Conservation (phyloP, 2,329 filamentous ascomycete genomes). For the Ceratocystis variospora region DNA sequence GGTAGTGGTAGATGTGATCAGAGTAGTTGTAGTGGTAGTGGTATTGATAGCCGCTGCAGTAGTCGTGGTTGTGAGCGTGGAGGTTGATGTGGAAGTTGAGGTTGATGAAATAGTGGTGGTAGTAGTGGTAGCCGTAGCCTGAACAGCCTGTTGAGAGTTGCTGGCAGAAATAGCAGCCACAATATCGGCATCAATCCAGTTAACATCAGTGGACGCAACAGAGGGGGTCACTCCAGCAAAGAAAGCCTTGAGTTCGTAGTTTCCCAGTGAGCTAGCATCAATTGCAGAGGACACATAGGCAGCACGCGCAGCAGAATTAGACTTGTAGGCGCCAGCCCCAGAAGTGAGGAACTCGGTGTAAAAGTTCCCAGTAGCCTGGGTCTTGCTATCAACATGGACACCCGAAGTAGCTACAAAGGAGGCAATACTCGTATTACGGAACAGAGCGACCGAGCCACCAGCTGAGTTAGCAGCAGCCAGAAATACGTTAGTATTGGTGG, state of each 20-base stretch:
- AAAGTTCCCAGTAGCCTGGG: conserved; percentile 26
- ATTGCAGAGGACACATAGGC: conserved; percentile 27
- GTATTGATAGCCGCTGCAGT: background rate
- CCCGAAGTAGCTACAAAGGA: conserved; percentile 29
- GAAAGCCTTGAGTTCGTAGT: conserved; percentile 27
- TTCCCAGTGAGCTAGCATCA: conserved; percentile 25
- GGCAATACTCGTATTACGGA: conserved; percentile 28
- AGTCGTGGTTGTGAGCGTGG: background rate
- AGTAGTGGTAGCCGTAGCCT: background rate
- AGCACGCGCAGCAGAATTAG: conserved; percentile 26
- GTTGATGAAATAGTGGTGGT: background rate
- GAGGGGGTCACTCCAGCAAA: conserved; percentile 27
- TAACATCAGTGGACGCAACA: conserved; percentile 25
- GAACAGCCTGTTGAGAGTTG: background rate
- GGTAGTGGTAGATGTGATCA: background rate
- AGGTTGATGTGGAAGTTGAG: background rate
- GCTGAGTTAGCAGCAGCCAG: conserved; percentile 30
- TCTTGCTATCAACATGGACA: conserved; percentile 24
- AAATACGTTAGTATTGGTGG: conserved; percentile 29
- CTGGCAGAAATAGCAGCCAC: conserved; percentile 19
- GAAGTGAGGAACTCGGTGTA: conserved; percentile 32
- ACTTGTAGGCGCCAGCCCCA: conserved; percentile 30
- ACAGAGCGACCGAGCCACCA: conserved; percentile 29
- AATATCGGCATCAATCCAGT: conserved; percentile 29
- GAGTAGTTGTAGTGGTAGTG: background rate